A percentile compares a stretch with the other conserved stretches of the same genome.
Conservation (phyloP, 352 stramenopile species). For the Pythium rhizo-oryzae region DNA sequence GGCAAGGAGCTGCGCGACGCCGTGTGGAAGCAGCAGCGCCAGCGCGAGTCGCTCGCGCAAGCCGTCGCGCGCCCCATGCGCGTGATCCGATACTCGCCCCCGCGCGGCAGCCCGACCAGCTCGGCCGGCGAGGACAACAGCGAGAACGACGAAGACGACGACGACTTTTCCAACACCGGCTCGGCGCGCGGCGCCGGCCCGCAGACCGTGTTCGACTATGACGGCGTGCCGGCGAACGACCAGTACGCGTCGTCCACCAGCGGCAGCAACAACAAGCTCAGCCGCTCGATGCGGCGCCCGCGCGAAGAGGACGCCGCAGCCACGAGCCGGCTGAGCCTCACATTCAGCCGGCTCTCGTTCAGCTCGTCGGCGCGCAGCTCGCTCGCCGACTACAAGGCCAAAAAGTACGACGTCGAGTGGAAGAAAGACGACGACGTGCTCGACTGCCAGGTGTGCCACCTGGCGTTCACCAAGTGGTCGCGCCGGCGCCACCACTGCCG, state of each 20-base stretch:
- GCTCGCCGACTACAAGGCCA: constrained; percentile 32
- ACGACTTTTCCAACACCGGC: constrained; percentile 19
- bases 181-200: constrained; percentile 16
- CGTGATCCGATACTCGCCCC: constrained; percentile 30
- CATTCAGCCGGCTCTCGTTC: constrained; percentile 28
- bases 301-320: background rate
- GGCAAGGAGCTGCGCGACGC: constrained; percentile 31
- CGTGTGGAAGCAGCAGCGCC: constrained; percentile 29
- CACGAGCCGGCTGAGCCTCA: constrained; percentile 27
- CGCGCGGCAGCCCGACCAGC: background rate
- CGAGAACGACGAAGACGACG: constrained; percentile 18
- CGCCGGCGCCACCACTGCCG: constrained; percentile 80
- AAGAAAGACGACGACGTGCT: constrained; percentile 53
- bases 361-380: constrained; percentile 22
- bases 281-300: constrained; percentile 6
- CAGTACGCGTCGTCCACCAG: background rate
- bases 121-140: constrained; percentile 3
- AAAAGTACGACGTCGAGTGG: constrained; percentile 80
- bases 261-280: background rate
- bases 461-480: constrained; percentile 74
- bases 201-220: constrained; percentile 15
- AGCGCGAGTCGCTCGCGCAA: constrained; percentile 11
- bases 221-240: constrained; percentile 12
- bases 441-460: constrained; percentile 72
- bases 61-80: constrained; percentile 15